Evolutionary conservation across 805 yeast species (phyloP).

Genomic region (Candida parachauliodes): DNA sequence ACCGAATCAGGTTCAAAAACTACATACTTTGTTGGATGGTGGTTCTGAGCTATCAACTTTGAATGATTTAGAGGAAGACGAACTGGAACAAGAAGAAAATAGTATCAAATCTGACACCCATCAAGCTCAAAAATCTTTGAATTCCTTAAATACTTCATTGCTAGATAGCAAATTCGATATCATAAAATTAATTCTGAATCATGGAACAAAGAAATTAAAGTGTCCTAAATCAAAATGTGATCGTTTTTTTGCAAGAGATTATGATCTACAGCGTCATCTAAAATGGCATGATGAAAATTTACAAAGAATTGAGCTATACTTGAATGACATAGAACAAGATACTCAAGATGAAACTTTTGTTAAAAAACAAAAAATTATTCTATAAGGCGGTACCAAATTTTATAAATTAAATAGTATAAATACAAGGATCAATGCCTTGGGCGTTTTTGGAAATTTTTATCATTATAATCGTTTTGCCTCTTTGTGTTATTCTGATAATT

Average conservation of each 20-base stretch:
- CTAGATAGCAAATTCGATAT: constrained; percentile 21
- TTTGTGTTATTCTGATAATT: too few species aligned
- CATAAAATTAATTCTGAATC: constrained; percentile 35
- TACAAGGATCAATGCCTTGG: constrained; percentile 19
- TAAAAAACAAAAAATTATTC: constrained; percentile 5
- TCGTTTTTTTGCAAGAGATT: constrained; percentile 48
- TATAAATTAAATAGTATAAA: not conserved
- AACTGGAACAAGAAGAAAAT: constrained; percentile 10
- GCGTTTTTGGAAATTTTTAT: constrained; percentile 27
- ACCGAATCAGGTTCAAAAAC: constrained; percentile 17
- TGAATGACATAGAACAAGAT: constrained; percentile 21
- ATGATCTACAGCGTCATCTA: constrained; percentile 48
- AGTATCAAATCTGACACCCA: constrained; percentile 10
- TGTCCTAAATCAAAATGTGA: constrained; percentile 53
- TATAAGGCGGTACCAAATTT: not conserved
- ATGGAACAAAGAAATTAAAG: constrained; percentile 29
- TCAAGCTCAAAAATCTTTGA: constrained; percentile 17
- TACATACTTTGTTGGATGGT: constrained; percentile 18
- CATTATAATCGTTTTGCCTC: constrained; percentile 21
- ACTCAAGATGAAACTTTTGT: constrained; percentile 8
- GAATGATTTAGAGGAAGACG: constrained; percentile 8
- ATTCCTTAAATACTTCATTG: constrained; percentile 14
- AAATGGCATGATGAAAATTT: constrained; percentile 47
- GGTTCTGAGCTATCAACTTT: constrained; percentile 1
- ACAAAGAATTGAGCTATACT: constrained; percentile 25